Base-by-base conservation (phyloP, 305 asterid species). In the Solanum hybrid region DNA sequence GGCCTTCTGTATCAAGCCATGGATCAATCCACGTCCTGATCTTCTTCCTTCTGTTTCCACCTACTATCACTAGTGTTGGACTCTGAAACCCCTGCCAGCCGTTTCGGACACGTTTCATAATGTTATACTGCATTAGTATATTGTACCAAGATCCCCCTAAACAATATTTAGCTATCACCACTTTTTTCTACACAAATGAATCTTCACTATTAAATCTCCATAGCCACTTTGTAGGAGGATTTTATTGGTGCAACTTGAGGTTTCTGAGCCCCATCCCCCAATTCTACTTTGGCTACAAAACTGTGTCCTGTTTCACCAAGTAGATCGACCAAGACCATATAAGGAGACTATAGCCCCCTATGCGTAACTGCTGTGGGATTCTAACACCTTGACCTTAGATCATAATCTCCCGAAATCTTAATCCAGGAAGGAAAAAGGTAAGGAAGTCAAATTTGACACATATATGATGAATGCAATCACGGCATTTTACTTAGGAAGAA, bases 1-100 rank as follows among this genome's bases (percentile, higher is more conserved):
- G 79, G 98, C 98, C 56, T 78, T 78, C 84, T 36, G 56, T 79
- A 76, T 76, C 81, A 32, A 76, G 81, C 14, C 81, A 76, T 76
- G 40, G 81, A 76, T 76, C 71, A 20, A 60, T 60, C 26, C 71
- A 60, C 5, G 2, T 7, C 71, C 5, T 60, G 71, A 60, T 60
- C 71, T 60, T 60, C 71, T 20, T 60, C 26, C 71, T 60, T 60
- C 26, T 0, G 5, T 60, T 7, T 60, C 26, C 71, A 60, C 2
- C 71, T 60, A 20, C 71, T 20, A 60, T 60, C 71, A 20, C 12
- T 20, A 0, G 71, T 60, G 71, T 60, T 60, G 71, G 71, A 60
- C 71, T 76, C 26, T 77, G 42, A 10, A 77, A 17, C 42, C 2
- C 42, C 0, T 77, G 82, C 17, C 82, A 77, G 27, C 82, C 82